phyloP scores from a whole-genome alignment of 2,329 filamentous ascomycete species.

The Allantophomopsis cytisporea region DNA sequence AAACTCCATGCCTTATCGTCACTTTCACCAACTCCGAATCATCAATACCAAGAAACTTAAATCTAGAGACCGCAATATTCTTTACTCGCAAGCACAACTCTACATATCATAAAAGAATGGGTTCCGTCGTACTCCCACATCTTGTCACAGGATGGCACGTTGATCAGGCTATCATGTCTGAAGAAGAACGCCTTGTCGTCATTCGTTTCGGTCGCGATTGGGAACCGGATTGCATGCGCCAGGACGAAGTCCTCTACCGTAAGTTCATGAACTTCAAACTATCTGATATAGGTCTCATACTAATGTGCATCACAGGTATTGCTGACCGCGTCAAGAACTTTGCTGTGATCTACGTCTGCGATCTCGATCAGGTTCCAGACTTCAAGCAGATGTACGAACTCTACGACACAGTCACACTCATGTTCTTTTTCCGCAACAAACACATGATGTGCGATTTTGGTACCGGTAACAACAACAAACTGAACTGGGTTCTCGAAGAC shows the following conservation, averaged over 20 bases:
- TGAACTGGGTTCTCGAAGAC: slow-evolving; percentile 93
- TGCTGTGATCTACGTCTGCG: slow-evolving; percentile 84
- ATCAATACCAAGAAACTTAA: too few species aligned
- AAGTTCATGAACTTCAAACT: slow-evolving; percentile 4
- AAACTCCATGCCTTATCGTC: too few species aligned
- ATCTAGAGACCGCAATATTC: too few species aligned
- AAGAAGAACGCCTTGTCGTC: slow-evolving; percentile 85
- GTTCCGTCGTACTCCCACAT: slow-evolving; percentile 86
- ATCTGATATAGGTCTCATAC: neutral
- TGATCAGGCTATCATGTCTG: slow-evolving; percentile 80
- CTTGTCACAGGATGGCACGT: slow-evolving; percentile 93
- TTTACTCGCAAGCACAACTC: too few species aligned
- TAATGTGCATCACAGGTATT: slow-evolving; percentile 33
- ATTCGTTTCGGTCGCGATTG: slow-evolving; percentile 87
- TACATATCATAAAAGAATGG: slow-evolving; percentile 20
- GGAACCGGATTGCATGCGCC: slow-evolving; percentile 65
- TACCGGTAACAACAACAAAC: slow-evolving; percentile 97
- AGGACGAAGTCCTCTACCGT: slow-evolving; percentile 90
- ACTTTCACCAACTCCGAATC: too few species aligned
- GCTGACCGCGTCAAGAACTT: slow-evolving; percentile 91
- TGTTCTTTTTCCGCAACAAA: slow-evolving; percentile 98
- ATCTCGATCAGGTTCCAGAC: slow-evolving; percentile 80
- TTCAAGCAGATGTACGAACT: slow-evolving; percentile 95
- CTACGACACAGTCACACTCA: slow-evolving; percentile 86
- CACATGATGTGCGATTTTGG: slow-evolving; percentile 98